phyloP scores from a whole-genome alignment of 768 basidiomycete species.

The Tephrocybe sp. region DNA sequence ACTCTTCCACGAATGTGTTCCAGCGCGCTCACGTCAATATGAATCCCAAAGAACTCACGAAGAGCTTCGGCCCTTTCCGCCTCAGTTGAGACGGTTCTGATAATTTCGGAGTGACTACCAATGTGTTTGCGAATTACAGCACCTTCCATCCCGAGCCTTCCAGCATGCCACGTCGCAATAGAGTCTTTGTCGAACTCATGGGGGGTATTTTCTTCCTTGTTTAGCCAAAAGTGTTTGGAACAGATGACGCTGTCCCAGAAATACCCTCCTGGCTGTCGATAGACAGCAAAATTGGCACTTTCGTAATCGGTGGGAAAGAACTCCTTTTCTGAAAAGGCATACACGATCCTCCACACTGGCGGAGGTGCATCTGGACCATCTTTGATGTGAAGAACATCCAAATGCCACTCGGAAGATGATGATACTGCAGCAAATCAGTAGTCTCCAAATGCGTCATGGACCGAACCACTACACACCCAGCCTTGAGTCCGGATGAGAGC shows the following conservation, averaged over 20 bases:
- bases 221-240: slow-evolving; percentile 11
- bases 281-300: slow-evolving; percentile 9
- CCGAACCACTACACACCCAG: background rate
- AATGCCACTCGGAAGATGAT: slow-evolving; percentile 6
- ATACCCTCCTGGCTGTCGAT: background rate
- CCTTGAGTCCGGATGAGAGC: slow-evolving; percentile 9
- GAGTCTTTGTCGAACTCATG: background rate
- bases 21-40: slow-evolving; percentile 4
- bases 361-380: background rate
- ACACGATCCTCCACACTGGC: slow-evolving; percentile 8
- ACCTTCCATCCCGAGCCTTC: slow-evolving; percentile 10
- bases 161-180: slow-evolving; percentile 1
- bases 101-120: slow-evolving; percentile 4
- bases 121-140: slow-evolving; percentile 9
- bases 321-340: slow-evolving; percentile 11
- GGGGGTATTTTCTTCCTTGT: background rate
- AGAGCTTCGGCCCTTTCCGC: slow-evolving; percentile 8
- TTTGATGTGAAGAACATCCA: slow-evolving; percentile 12
- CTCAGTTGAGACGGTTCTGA: slow-evolving; percentile 8
- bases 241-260: slow-evolving; percentile 12
- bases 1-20: slow-evolving; percentile 9
- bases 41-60: slow-evolving; percentile 12
- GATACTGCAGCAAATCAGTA: background rate
- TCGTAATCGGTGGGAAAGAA: slow-evolving; percentile 11
- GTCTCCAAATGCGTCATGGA: background rate